Base-by-base conservation (phyloP, 495 filamentous ascomycete genomes). In the Xylaria longipes region DNA sequence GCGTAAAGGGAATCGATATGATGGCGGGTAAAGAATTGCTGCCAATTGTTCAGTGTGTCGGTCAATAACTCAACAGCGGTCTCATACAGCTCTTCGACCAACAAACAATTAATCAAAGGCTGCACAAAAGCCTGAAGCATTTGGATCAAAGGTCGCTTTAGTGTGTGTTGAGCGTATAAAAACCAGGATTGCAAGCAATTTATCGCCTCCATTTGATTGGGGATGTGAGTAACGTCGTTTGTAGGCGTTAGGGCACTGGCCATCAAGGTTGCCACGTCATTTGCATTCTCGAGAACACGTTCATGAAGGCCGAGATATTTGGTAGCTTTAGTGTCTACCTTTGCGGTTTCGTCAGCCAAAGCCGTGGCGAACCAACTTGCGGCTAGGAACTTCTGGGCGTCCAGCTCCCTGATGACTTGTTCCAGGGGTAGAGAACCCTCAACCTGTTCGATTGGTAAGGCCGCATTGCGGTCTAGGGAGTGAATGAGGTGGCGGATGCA, bases 281-380 rank as follows among this genome's bases (percentile, higher is more conserved):
- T 72, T 12, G 82, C 80, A 74, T 89, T 91, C 9, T 80, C 80
- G 20, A 80, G 72, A 3, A 90, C 80, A 50, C 84, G 78, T 12
- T 85, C 78, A 73, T 90, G 87, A 57, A 89, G 52, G 48, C 66
- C 39, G 25, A 78, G 81, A 76, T 80, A 90, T 84, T 89, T 88
- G 52, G 83, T 77, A 27, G 87, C 86, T 60, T 84, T 87, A 45
- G 83, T 82, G 72, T 91, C 89, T 14, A 89, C 85, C 74, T 91
- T 92, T 58, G 88, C 86, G 11, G 90, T 89, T 73, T 97, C 94
- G 73, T 97, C 93, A 4, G 91, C 92, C 11, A 97, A 79, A 20
- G 86, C 87, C 58, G 87, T 85, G 3, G 88, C 87, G 76, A 97
- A 95, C 85, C 92, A 94, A 15, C 95, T 83, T 5, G 92, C 78